These are phyloP conservation scores for Brassica incana DNA, from an alignment of 345 rosid genomes.

Conservation along the genomic window DNA sequence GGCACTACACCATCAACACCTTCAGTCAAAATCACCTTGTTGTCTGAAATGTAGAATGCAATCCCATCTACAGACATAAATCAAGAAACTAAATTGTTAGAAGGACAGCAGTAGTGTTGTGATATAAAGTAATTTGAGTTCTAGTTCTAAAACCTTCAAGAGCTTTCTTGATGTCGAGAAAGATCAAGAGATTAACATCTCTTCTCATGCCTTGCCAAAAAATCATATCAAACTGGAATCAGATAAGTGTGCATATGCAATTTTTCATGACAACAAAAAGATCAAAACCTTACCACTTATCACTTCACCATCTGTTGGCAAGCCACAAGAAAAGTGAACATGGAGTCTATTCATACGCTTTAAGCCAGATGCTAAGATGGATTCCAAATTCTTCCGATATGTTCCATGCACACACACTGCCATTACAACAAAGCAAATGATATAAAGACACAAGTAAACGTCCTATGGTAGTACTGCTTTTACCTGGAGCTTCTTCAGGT, in stretches of 20 bases:
- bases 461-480: background rate
- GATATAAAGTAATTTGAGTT: background rate
- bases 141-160: slow-evolving; percentile 56
- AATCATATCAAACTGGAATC: slow-evolving; percentile 2
- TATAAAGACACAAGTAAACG: background rate
- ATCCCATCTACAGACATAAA: slow-evolving; percentile 29
- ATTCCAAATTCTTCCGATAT: slow-evolving; percentile 67
- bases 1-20: slow-evolving; percentile 87
- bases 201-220: slow-evolving; percentile 71
- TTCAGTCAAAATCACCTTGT: slow-evolving; percentile 82
- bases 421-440: background rate
- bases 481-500: slow-evolving; percentile 71
- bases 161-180: slow-evolving; percentile 73
- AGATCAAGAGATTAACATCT: slow-evolving; percentile 67
- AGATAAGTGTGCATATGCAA: background rate
- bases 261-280: background rate
- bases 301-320: slow-evolving; percentile 86
- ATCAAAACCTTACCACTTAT: slow-evolving; percentile 63
- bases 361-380: slow-evolving; percentile 73
- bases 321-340: slow-evolving; percentile 83
- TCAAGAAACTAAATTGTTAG: background rate
- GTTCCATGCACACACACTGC: slow-evolving; percentile 96
- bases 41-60: slow-evolving; percentile 84
- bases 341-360: slow-evolving; percentile 85
- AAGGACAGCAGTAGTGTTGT: background rate